Base-by-base conservation (phyloP, 2,329 filamentous ascomycete species). In the Lachnum nothofagi region DNA sequence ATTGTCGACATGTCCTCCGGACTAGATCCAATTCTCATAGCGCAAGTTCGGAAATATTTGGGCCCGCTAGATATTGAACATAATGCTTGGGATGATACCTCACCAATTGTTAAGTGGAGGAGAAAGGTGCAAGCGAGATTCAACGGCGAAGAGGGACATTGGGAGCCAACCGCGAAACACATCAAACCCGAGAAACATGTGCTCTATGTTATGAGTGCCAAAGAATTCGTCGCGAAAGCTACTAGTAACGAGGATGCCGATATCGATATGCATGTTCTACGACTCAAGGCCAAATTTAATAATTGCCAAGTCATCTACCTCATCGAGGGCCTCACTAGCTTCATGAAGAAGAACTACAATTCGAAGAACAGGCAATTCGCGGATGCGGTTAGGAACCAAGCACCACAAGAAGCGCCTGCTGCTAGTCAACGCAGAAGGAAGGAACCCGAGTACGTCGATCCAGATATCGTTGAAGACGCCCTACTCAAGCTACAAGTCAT, bases 381-480 rank as follows among this genome's bases (percentile, higher is more conserved):
- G 44, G 80, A 80, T 0, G 79, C 78, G 27, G 85, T 89, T 0
- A 75, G 82, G 14, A 72, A 68, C 29, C 68, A 73, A 45, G 63
- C 67, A 5, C 62, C 67, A 8, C 67, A 71, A 19, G 66, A 67
- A 9, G 65, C 65, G n/a, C 40, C 39, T 16, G 40, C 53, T 3
- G 57, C 46, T 14, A 53, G 56, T 38, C 55, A 49, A 19, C 67
- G 44, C 57, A 75, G 67, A 63, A 75, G 68, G 53, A 72, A 63
- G 48, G 65, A 63, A 23, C 63, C 57, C 39, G 70, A 76, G 29
- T 77, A 80, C 45, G 70, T 91, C 22, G 78, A 85, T 47, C 83
- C 89, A 49, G 81, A 87, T 55, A 63, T 70, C 19, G 72, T 91
- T 38, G 86, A 91, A 62, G 83, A 88, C 57, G 82, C 83, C 4